A percentile compares a stretch with the other conserved stretches of the same genome.
phyloP scores from a whole-genome alignment of 2,329 filamentous ascomycete genomes.

The Septoria petroselini region DNA sequence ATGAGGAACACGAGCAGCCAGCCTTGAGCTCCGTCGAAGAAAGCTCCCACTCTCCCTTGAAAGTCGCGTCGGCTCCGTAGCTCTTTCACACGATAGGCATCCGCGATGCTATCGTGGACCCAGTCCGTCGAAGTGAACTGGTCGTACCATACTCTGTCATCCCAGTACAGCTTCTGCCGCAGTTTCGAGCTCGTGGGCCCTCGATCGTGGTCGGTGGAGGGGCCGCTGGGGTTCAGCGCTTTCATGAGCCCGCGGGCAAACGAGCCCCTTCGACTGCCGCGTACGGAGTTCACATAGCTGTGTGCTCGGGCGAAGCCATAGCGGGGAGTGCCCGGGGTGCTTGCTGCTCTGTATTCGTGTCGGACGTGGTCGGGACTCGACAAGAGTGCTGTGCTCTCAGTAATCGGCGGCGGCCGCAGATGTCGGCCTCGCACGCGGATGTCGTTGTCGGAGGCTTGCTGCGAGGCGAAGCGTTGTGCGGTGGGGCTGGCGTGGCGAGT shows the following conservation, averaged over 20 bases:
- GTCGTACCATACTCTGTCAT: conserved; percentile 97
- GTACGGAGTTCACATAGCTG: conserved; percentile 31
- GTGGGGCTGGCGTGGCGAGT: background rate
- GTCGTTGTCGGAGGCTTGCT: conserved; percentile 8
- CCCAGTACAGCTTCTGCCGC: conserved; percentile 63
- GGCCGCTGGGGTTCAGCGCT: conserved; percentile 16
- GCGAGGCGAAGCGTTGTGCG: conserved; percentile 4
- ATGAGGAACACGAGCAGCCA: conserved; percentile 93
- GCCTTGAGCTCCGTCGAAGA: conserved; percentile 84
- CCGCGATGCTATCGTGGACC: conserved; percentile 96
- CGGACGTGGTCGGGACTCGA: conserved; percentile 34
- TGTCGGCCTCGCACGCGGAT: background rate
- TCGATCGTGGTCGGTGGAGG: conserved; percentile 19
- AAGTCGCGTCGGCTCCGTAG: conserved; percentile 79
- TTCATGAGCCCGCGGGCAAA: conserved; percentile 37
- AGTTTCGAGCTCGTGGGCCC: conserved; percentile 23
- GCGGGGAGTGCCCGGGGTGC: conserved; percentile 26
- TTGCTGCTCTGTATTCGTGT: conserved; percentile 26
- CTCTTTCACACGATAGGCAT: conserved; percentile 82
- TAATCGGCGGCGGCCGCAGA: conserved; percentile 30
- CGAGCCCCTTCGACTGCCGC: conserved; percentile 49
- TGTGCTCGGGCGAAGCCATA: conserved; percentile 37
- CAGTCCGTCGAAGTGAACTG: conserved; percentile 97
- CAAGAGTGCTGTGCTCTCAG: conserved; percentile 51
- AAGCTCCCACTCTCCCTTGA: conserved; percentile 70